Evolutionary conservation across 2,329 filamentous ascomycete species (phyloP).

Genomic region (Colletotrichum sidae): DNA sequence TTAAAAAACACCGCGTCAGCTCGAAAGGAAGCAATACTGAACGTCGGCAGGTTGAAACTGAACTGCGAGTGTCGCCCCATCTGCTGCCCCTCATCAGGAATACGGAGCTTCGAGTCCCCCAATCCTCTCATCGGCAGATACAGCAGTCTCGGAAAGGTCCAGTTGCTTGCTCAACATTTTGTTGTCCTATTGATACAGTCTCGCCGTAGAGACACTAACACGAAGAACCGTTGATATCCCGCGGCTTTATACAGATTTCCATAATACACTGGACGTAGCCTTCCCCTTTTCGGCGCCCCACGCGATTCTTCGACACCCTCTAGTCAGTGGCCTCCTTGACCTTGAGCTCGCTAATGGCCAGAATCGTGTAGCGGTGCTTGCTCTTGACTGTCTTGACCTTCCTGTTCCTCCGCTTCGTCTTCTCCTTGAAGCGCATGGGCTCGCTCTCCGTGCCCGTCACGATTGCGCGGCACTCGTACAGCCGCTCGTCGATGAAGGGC

Average conservation of each 20-base stretch:
- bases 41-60: too few relatives aligned
- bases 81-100: too few relatives aligned
- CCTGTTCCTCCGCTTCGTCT: conserved; percentile 83
- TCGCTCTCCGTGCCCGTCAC: conserved; percentile 88
- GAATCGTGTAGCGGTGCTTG: conserved; percentile 90
- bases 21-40: too few relatives aligned
- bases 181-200: conserved; percentile 35
- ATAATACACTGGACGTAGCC: conserved; percentile 22
- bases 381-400: conserved; percentile 82
- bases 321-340: conserved; percentile 56
- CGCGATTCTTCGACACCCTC: conserved; percentile 51
- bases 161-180: background rate
- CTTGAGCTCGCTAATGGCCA: conserved; percentile 85
- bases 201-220: conserved; percentile 12
- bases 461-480: conserved; percentile 87
- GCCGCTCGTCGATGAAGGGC: conserved; percentile 83
- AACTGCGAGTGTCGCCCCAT: too few relatives aligned
- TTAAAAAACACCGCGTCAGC: too few relatives aligned
- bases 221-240: conserved; percentile 8
- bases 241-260: conserved; percentile 18
- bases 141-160: too few relatives aligned
- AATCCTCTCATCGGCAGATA: too few relatives aligned
- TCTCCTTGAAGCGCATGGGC: conserved; percentile 80
- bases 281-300: background rate
- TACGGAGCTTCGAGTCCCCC: too few relatives aligned